Evolutionary conservation across 208 protist species (phyloP), one percentile per base, ranked within the genome.

Genomic region (Acanthamoeba lenticulata): DNA sequence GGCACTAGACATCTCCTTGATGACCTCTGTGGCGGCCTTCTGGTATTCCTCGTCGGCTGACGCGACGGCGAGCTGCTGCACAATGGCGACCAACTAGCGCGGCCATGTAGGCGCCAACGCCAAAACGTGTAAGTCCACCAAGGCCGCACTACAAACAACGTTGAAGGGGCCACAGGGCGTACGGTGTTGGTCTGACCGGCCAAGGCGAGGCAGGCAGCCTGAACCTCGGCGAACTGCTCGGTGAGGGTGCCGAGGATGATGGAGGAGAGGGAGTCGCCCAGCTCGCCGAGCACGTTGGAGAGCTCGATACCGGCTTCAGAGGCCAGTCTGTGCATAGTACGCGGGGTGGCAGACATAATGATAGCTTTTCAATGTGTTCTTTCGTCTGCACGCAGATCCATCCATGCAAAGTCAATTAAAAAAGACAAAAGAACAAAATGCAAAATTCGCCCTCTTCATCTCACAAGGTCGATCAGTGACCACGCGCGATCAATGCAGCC

Each of bases 111-210:
- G 44, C 32, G 69, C 32, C 40, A 17, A 1, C 32, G 13, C 52
- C 52, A 60, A 60, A 60, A 60, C 52, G 52, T 21, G n/a, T 5
- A 15, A 72, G 24, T 13, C 13, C 62, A 69, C 60, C 11, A 6
- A 69, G 13, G 6, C 24, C 11, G 21, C 60, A 69, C 60, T 15
- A 60, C 15, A 65, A 5, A 62, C 24, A 62, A n/a, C 21, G 27
- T 52, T 36, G 6, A n/a, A 45, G 38, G 19, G 21, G n/a, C 72
- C 44, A 21, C 38, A 83, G 40, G 34, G n/a, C n/a, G 40, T 57
- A 86, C 77, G 44, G 77, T 86, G 77, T 86, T 86, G 38, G 77
- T 86, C 77, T 86, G 77, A 44, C 45, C 45, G 77, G 77, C 77
- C 42, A 86, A 44, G 15, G 77, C 44, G 38, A 86, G 38, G 77